These are phyloP conservation scores for Cladosporium sp. DNA, from an alignment of 2,329 filamentous ascomycete genomes.

Conservation along the genomic window DNA sequence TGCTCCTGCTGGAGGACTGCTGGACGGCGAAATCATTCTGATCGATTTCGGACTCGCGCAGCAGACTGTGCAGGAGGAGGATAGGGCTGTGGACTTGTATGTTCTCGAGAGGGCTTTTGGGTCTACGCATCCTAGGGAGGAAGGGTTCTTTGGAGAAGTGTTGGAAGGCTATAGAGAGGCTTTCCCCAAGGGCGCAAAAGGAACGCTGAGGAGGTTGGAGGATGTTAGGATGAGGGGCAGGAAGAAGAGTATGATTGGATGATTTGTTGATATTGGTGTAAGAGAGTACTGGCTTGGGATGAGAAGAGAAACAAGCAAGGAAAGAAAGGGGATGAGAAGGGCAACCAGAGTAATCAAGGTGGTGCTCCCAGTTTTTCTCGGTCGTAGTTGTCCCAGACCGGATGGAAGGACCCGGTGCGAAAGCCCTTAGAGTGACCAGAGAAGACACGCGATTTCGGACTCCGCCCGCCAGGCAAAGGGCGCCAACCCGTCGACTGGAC, in stretches of 20 bases:
- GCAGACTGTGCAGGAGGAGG: slow-evolving; percentile 79
- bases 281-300: too few relatives aligned
- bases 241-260: slow-evolving; percentile 97
- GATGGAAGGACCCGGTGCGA: too few relatives aligned
- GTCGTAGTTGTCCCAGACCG: too few relatives aligned
- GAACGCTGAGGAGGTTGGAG: slow-evolving; percentile 76
- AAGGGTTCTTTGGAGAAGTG: slow-evolving; percentile 75
- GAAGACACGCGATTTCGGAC: too few relatives aligned
- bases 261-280: too few relatives aligned
- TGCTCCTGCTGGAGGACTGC: slow-evolving; percentile 14
- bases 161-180: slow-evolving; percentile 69
- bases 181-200: slow-evolving; percentile 62
- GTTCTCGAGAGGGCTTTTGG: slow-evolving; percentile 92
- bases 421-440: too few relatives aligned
- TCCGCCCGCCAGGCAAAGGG: too few relatives aligned
- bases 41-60: slow-evolving; percentile 93
- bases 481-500: too few relatives aligned
- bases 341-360: too few relatives aligned
- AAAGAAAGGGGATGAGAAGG: too few relatives aligned
- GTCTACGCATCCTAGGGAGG: slow-evolving; percentile 86
- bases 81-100: slow-evolving; percentile 92
- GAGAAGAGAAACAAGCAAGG: too few relatives aligned
- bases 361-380: too few relatives aligned
- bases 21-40: slow-evolving; percentile 73
- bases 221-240: slow-evolving; percentile 90